A percentile compares a stretch with the other conserved stretches of the same genome.
These are phyloP conservation scores for Paramarasmius palmivorus DNA, from an alignment of 1,284 basidiomycete species.

Conservation along the genomic window DNA sequence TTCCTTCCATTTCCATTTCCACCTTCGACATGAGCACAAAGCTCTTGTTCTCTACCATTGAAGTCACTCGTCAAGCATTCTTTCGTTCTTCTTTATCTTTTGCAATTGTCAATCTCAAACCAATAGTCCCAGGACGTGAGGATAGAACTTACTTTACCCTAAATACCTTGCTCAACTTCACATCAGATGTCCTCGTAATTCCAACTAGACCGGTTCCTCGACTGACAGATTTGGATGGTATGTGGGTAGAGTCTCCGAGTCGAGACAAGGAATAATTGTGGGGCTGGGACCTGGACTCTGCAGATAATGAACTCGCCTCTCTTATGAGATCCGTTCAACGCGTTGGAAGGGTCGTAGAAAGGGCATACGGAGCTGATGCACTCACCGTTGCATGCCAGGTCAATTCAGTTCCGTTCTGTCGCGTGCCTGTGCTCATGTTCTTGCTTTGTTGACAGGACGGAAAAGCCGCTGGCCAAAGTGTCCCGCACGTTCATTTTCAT, in stretches of 20 bases:
- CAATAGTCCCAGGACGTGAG: slow-evolving; percentile 90
- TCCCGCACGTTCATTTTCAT: slow-evolving; percentile 92
- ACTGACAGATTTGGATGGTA: slow-evolving; percentile 67
- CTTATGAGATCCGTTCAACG: slow-evolving; percentile 78
- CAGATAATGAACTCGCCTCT: slow-evolving; percentile 69
- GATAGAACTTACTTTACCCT: background rate
- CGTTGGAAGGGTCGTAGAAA: slow-evolving; percentile 68
- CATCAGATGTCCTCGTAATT: slow-evolving; percentile 84
- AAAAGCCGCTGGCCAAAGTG: slow-evolving; percentile 76
- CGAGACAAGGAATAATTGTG: background rate
- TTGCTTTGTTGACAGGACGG: slow-evolving; percentile 66
- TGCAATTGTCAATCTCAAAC: slow-evolving; percentile 92
- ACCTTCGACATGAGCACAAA: slow-evolving; percentile 32
- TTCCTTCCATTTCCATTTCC: background rate
- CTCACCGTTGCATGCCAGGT: slow-evolving; percentile 87
- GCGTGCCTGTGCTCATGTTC: slow-evolving; percentile 7
- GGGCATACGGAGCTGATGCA: slow-evolving; percentile 72
- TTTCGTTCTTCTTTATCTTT: slow-evolving; percentile 69
- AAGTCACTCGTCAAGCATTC: slow-evolving; percentile 84
- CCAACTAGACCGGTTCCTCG: slow-evolving; percentile 78
- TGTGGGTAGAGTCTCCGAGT: background rate
- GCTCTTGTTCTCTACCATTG: slow-evolving; percentile 79
- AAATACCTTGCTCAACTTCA: slow-evolving; percentile 6
- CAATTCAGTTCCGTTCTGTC: slow-evolving; percentile 6
- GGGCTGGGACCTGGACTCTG: slow-evolving; percentile 8